Evolutionary conservation across 2,329 filamentous ascomycete species (phyloP), one percentile per base, ranked within the genome.

Genomic region (Pestalotiopsis fici): DNA sequence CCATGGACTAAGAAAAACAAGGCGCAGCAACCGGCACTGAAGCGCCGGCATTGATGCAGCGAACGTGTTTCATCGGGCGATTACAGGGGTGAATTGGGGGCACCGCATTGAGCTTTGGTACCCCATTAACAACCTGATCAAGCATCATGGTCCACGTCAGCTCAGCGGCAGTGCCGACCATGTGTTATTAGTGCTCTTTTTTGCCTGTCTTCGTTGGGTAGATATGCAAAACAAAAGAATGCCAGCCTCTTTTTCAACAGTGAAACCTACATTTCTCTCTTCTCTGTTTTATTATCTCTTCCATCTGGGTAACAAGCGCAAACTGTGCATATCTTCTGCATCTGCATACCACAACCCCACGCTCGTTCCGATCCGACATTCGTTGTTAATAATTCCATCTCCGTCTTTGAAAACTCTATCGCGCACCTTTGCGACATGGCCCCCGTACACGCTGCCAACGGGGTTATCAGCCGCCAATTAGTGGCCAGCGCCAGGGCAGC

Each of bases 401-500:
- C 63, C 3, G 23, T 12, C 43, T 23, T 21, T 50, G 55, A 57
- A 54, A 37, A 64, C 57, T 31, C 28, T 21, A 28, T 18, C 7
- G 9, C 56, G 12, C 25, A 28, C 18, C 18, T 2, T 27, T 31
- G 9, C 23, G 18, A 31, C 15, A 59, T 77, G 75, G 74, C 74
- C 64, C 75, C 75, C 65, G 66, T 76, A 55, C 55, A 65, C 55
- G 66, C 71, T 27, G 70, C 64, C 35, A 54, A 70, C 68, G 72
- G 69, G 50, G 63, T 68, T 54, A 69, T 75, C 63, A 68, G 73
- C 68, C 69, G 70, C 2, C 68, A 71, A 65, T 61, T 75, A 39
- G 61, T 75, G 67, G 73, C 73, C 56, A 72, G 66, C 66, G 71
- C 71, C 39, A 74, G 71, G 66, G 72, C 74, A 25, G 73, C 73